These are phyloP conservation scores for Neurospora tetraspora DNA, from an alignment of 495 filamentous ascomycete species.

Conservation along the genomic window DNA sequence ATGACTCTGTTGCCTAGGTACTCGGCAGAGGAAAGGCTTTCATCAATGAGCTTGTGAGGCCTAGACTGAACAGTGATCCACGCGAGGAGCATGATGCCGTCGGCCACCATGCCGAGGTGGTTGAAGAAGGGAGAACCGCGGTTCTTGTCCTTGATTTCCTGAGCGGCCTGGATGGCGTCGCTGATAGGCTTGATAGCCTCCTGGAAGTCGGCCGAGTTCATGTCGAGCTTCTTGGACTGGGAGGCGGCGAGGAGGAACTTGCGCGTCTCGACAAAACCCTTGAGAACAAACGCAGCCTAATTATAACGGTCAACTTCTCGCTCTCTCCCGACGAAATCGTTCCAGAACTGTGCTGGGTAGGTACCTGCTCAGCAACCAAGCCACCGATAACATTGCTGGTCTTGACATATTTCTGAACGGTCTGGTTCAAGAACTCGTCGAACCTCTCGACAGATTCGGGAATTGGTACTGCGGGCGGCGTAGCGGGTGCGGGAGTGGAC, in stretches of 20 bases:
- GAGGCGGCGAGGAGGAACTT: slow-evolving; percentile 81
- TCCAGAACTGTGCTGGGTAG: background rate
- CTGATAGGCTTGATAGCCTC: slow-evolving; percentile 68
- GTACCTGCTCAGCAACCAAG: slow-evolving; percentile 70
- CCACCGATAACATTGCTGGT: slow-evolving; percentile 69
- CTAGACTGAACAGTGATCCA: slow-evolving; percentile 77
- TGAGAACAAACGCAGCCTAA: slow-evolving; percentile 30
- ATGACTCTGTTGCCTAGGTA: slow-evolving; percentile 89
- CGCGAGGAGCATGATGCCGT: slow-evolving; percentile 72
- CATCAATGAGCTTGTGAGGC: slow-evolving; percentile 71
- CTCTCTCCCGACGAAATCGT: background rate
- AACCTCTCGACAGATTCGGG: slow-evolving; percentile 78
- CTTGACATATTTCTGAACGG: slow-evolving; percentile 69
- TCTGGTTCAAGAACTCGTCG: slow-evolving; percentile 63
- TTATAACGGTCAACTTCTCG: background rate
- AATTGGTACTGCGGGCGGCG: slow-evolving; percentile 44
- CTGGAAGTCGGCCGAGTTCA: slow-evolving; percentile 47
- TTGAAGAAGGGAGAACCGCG: slow-evolving; percentile 58
- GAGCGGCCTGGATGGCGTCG: slow-evolving; percentile 62
- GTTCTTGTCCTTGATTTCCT: slow-evolving; percentile 69
- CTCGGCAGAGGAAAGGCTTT: slow-evolving; percentile 67
- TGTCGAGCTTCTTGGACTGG: slow-evolving; percentile 84
- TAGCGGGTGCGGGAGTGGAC: slow-evolving; percentile 24
- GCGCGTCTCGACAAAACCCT: slow-evolving; percentile 68
- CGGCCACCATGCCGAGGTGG: slow-evolving; percentile 76